These are phyloP conservation scores for Mycena venus DNA, from an alignment of 768 basidiomycete genomes.

Conservation along the genomic window DNA sequence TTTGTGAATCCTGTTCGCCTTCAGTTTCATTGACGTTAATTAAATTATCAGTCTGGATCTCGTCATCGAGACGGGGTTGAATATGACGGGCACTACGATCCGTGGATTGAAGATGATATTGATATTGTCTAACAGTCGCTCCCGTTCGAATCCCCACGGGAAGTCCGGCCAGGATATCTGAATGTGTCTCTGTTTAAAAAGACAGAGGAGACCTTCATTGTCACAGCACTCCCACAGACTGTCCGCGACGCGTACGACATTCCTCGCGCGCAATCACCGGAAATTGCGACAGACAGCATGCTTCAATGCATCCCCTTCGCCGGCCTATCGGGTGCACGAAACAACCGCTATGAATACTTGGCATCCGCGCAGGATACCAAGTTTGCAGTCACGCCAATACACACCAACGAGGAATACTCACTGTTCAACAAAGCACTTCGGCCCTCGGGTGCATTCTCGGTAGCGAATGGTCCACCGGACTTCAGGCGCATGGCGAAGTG, in stretches of 20 bases:
- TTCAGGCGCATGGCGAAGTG: conserved; percentile 8
- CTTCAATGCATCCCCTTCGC: background rate
- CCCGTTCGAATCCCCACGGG: background rate
- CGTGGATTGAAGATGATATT: conserved; percentile 10
- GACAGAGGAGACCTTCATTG: background rate
- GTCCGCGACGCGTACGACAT: background rate
- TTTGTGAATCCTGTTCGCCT: background rate
- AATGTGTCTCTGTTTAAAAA: conserved; percentile 12
- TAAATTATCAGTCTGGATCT: background rate
- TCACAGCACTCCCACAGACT: background rate
- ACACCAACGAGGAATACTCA: conserved; percentile 6
- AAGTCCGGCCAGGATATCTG: conserved; percentile 1
- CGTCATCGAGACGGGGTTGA: background rate
- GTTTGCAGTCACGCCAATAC: background rate
- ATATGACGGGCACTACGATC: conserved; percentile 12
- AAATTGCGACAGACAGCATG: background rate
- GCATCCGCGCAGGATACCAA: background rate
- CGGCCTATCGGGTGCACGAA: background rate
- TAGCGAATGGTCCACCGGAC: background rate
- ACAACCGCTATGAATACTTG: background rate
- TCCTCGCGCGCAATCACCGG: background rate
- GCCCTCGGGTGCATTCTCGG: background rate
- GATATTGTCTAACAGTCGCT: conserved; percentile 4
- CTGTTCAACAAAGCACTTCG: background rate
- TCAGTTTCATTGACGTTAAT: background rate